Evolutionary conservation across 108 stramenopile genomes (phyloP).

Genomic region (Cyclostephanos invisitatus): DNA sequence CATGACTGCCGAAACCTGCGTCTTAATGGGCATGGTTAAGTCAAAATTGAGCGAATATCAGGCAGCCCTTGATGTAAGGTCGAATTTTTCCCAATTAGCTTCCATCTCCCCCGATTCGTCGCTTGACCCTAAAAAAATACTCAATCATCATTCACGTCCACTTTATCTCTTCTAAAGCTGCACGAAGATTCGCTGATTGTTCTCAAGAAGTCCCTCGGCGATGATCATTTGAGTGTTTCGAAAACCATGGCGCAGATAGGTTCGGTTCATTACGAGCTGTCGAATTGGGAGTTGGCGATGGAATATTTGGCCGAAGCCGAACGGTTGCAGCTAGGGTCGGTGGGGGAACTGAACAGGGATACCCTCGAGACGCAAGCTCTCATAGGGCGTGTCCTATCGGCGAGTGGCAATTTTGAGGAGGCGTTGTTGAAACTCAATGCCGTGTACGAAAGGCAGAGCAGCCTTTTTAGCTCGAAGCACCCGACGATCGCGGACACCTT

Average conservation of each 20-base stretch:
- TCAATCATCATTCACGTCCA: not conserved
- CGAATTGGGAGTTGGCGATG: slow-evolving; percentile 61
- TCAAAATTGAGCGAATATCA: slow-evolving; percentile 56
- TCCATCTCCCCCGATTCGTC: too few species aligned
- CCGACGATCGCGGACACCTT: slow-evolving; percentile 69
- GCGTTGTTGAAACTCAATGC: slow-evolving; percentile 51
- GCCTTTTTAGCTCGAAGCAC: slow-evolving; percentile 60
- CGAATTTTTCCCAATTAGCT: not conserved
- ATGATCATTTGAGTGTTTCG: slow-evolving; percentile 63
- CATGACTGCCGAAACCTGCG: slow-evolving; percentile 67
- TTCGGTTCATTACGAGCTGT: slow-evolving; percentile 53
- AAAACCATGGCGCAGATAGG: slow-evolving; percentile 69
- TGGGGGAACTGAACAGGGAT: slow-evolving; percentile 59
- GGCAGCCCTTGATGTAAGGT: slow-evolving; percentile 42
- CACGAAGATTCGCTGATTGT: slow-evolving; percentile 59
- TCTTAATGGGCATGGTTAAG: slow-evolving; percentile 65
- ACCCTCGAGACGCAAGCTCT: slow-evolving; percentile 63
- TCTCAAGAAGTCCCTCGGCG: slow-evolving; percentile 50
- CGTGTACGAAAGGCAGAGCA: slow-evolving; percentile 53
- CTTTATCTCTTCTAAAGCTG: slow-evolving; percentile 9
- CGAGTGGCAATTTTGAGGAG: slow-evolving; percentile 49
- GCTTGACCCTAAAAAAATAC: too few species aligned
- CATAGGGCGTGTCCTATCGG: slow-evolving; percentile 58
- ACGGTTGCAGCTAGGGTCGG: slow-evolving; percentile 48
- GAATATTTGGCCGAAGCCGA: slow-evolving; percentile 53